Evolutionary conservation across 139 green algal species (phyloP), one percentile per base, ranked within the genome.

Genomic region (Chlorella sorokiniana): DNA sequence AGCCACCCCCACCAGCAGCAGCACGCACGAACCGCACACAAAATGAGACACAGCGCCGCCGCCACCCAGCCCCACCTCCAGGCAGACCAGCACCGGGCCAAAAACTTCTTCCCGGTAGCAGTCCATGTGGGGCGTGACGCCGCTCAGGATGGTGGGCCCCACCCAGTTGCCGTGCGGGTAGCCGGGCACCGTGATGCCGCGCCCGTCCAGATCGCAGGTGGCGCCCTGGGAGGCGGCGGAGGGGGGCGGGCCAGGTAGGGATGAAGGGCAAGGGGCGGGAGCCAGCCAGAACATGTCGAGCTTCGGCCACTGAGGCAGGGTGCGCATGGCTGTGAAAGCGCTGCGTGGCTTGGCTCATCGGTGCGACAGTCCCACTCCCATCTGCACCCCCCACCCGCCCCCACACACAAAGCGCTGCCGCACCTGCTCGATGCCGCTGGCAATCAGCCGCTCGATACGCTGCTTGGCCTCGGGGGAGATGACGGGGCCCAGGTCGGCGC

Each of bases 21-120:
- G 2, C 35, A 71, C 4, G 64, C 64, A 67, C 64, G 45, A 16
- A 11, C 48, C 16, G 48, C 48, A 25, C 48, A 56, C 14, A 11
- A 56, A 11, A 56, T 56, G 48, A 11, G 48, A 11, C 48, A 11
- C 14, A 11, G 16, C 16, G 16, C 11, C 48, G 48, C 56, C 29
- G 56, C 56, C 56, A 65, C 18, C 56, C 56, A 29, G 23, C 33
- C 85, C 35, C 76, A 95, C 92, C 78, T 97, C 88, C 63, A 96
- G 64, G 85, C 92, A 96, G 29, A 94, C 86, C 41, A 99, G 89
- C 73, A 98, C 96, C 16, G 96, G 96, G 4, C 94, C 96, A 80
- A 99, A 99, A 56, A 99, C 95, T 88, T 99, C 96, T 80, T 98
- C 87, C 64, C 86, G 84, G 88, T 99, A 98, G 86, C 88, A 95